Base-by-base conservation (phyloP, 2,329 filamentous ascomycete species). In the Apiospora hydei region DNA sequence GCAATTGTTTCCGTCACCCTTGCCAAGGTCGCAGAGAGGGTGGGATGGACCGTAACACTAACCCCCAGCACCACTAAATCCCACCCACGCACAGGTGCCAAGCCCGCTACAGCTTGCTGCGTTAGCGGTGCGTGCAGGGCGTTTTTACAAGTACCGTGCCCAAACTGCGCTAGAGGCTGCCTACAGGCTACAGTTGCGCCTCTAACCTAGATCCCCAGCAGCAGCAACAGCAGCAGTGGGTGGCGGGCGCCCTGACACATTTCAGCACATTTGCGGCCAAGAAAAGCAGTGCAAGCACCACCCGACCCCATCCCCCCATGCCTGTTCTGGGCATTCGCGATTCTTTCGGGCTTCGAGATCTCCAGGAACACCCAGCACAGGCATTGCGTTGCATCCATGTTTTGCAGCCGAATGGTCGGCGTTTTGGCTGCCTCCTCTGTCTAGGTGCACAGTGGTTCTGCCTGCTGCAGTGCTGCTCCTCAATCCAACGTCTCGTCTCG, bases 311-410 rank as follows among this genome's bases (percentile, higher is more conserved):
- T 57, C 26, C 7, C 14, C 10, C 53, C 53, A 41, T 14, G 18
- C 57, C 11, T 11, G 34, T 47, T 26, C 44, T 69, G 68, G 68
- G 43, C 34, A 53, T 30, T 69, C 7, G 46, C 44, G 46, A 69
- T 47, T 68, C 41, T 68, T 46, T 26, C 44, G 11, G 41, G 13
- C 41, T 30, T 68, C n/a, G 44, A 68, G 66, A 68, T 68, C 66
- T 68, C 66, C 66, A 68, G 66, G 66, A 18, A 68, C 66, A 46
- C 41, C 66, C 53, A 18, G 57, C 26, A 30, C 26, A 30, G 26
- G 26, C 26, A 30, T 30, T 30, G 34, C 34, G 57, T 34, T 64
- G 34, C 57, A 64, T 11, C 26, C 26, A 64, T 64, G 57, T 64
- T 34, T 41, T 64, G 57, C 21, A 61, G 53, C 30, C 53, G 4